Evolutionary conservation across 2,329 filamentous ascomycete species (phyloP), one percentile per base, ranked within the genome.

Genomic region (Cladobotryum mycophilum): DNA sequence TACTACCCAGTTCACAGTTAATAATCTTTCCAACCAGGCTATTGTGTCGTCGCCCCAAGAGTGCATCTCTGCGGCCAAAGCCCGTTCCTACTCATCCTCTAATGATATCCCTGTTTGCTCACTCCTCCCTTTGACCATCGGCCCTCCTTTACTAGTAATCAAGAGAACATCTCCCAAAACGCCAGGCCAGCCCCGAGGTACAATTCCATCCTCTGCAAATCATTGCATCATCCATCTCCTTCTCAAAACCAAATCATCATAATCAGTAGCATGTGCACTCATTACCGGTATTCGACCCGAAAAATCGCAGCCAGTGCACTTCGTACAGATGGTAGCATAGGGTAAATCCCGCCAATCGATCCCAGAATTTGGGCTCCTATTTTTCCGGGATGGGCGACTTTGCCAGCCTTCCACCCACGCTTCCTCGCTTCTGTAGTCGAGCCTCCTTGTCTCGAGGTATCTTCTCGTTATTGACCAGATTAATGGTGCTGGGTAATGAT

Each of bases 341-440:
- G 56, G 64, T 59, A 54, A 70, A 58, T 56, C 64, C 63, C 55
- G 65, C 63, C 63, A 70, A 58, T 61, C 68, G 63, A 59, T 68
- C 65, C 69, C 64, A 70, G 55, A 69, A 60, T 61, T 61, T 62
- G 49, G 67, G 63, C 64, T 72, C 72, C 76, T 80, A 80, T 65
- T 73, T 76, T 69, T 83, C 80, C 60, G 79, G 79, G 65, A 83
- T 83, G 60, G 80, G 78, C 60, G 77, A 78, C 68, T 78, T 82
- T 54, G 82, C 82, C 63, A 92, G 76, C 58, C 86, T 77, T 44
- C 87, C 87, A 43, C 87, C 87, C 22, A 85, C 87, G 64, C 87
- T 90, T 55, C 88, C 83, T 54, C 88, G 78, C 72, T 93, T 93
- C 67, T 89, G 85, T 53, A 92, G 67, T 54, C 83, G 82, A 20